Evolutionary conservation across 805 yeast species (phyloP), one percentile per base, ranked within the genome.

Genomic region (Candida verbasci): DNA sequence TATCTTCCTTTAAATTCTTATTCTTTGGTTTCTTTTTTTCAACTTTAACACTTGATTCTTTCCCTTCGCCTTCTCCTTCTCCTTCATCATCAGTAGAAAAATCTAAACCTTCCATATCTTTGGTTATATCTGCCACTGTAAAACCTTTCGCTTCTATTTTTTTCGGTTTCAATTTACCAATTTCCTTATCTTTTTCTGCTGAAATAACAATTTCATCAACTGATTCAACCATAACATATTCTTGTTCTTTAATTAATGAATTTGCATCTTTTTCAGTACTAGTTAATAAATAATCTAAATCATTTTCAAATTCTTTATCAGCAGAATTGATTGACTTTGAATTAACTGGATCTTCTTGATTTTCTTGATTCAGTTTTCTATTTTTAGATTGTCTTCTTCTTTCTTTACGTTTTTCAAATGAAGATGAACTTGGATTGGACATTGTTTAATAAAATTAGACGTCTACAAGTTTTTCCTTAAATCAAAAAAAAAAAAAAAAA

Each of bases 231-330:
- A 17, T 12, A n/a, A 12, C 25, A 25, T 21, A 29, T 15, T 30
- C 34, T 20, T n/a, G 17, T 23, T 24, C 16, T 10, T 25, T 9
- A 24, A n/a, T n/a, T 5, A 24, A 24, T 11, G n/a, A n/a, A n/a
- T n/a, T n/a, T n/a, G n/a, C n/a, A n/a, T 9, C 24, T 3, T n/a
- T 17, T 9, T 36, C 29, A n/a, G 11, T 12, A 11, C 18, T 42
- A n/a, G 47, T 44, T 35, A 60, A 47, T 27, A 62, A 43, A 29
- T 50, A 62, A 30, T 54, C 48, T 38, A 62, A 49, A 42, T 61
- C 65, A 14, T 45, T 41, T 34, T 61, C 65, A 38, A 61, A 60
- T 22, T 34, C 35, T 29, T 42, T 31, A 27, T 34, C 40, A 5
- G 17, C n/a, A n/a, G n/a, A n/a, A n/a, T n/a, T n/a, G n/a, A n/a